These are phyloP conservation scores for Fusarium sacchari DNA, from an alignment of 2,329 filamentous ascomycete species.

Conservation along the genomic window DNA sequence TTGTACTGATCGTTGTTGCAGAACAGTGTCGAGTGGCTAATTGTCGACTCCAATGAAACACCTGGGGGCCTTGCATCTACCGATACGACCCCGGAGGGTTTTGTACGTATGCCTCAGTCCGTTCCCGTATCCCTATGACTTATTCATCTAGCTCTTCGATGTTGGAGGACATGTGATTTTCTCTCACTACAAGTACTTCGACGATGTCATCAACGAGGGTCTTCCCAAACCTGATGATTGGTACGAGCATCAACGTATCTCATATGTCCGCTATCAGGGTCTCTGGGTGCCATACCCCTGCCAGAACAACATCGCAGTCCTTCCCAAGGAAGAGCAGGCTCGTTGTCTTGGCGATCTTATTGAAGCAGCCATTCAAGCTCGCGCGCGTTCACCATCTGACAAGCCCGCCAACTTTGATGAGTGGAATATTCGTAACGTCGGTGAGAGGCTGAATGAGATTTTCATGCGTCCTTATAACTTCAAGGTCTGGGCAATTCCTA, in stretches of 20 bases:
- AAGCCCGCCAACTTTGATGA: slow-evolving; percentile 98
- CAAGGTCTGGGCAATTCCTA: slow-evolving; percentile 99
- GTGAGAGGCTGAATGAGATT: slow-evolving; percentile 86
- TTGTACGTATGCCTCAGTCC: slow-evolving; percentile 69
- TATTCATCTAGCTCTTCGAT: slow-evolving; percentile 81
- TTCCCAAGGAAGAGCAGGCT: slow-evolving; percentile 97
- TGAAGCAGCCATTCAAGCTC: slow-evolving; percentile 86
- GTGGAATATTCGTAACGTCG: slow-evolving; percentile 95
- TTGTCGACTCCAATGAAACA: slow-evolving; percentile 89
- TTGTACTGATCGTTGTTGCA: slow-evolving; percentile 53
- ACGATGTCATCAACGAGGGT: slow-evolving; percentile 97
- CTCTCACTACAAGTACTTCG: slow-evolving; percentile 99
- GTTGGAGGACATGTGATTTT: slow-evolving; percentile 98
- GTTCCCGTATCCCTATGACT: slow-evolving; percentile 45
- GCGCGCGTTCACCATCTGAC: slow-evolving; percentile 74
- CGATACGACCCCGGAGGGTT: slow-evolving; percentile 93
- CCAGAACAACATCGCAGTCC: slow-evolving; percentile 99
- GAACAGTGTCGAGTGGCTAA: slow-evolving; percentile 94
- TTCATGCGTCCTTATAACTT: slow-evolving; percentile 99
- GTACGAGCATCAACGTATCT: slow-evolving; percentile 98
- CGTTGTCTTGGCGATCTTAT: slow-evolving; percentile 94
- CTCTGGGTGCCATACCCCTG: slow-evolving; percentile 99
- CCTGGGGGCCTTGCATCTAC: slow-evolving; percentile 96
- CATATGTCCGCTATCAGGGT: slow-evolving; percentile 95
- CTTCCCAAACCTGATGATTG: slow-evolving; percentile 93